Percentiles rank a stretch among this genome's conserved stretches.
phyloP scores from a whole-genome alignment of 768 basidiomycete species.

The Mycena sanguinolenta region DNA sequence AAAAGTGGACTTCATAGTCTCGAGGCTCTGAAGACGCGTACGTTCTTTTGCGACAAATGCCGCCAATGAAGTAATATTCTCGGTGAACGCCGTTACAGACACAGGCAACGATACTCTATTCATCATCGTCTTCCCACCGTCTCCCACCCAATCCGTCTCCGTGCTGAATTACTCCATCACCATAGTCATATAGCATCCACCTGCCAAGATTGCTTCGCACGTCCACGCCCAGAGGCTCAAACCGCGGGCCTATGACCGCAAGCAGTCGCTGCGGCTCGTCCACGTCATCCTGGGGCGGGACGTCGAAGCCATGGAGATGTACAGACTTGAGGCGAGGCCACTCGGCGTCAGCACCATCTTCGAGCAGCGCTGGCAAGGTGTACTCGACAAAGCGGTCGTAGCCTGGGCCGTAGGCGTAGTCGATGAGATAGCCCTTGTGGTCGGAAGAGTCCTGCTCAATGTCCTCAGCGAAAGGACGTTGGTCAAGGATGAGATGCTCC shows the following conservation, averaged over 20 bases:
- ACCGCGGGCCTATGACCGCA: neutral
- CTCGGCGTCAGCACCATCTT: neutral
- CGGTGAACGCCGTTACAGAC: too few relatives aligned
- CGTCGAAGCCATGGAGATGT: neutral
- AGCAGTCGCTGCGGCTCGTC: neutral
- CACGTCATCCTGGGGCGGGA: neutral
- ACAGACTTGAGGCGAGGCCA: neutral
- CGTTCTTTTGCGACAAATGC: too few relatives aligned
- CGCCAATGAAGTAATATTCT: too few relatives aligned
- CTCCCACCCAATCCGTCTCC: neutral
- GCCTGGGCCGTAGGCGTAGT: neutral
- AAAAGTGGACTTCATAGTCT: too few relatives aligned
- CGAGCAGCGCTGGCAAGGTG: neutral
- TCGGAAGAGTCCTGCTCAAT: neutral
- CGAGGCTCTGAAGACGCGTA: too few relatives aligned
- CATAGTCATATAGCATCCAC: neutral
- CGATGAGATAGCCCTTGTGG: neutral
- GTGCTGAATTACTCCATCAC: neutral
- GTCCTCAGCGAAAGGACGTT: neutral
- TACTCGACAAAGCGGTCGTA: conserved; percentile 2
- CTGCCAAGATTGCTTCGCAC: neutral
- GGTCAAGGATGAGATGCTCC: conserved; percentile 1
- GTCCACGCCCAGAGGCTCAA: neutral
- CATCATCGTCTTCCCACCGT: too few relatives aligned
- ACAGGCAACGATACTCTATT: too few relatives aligned